Evolutionary conservation across 345 rosid species (phyloP).

Genomic region (Pugionium dolabratum): DNA sequence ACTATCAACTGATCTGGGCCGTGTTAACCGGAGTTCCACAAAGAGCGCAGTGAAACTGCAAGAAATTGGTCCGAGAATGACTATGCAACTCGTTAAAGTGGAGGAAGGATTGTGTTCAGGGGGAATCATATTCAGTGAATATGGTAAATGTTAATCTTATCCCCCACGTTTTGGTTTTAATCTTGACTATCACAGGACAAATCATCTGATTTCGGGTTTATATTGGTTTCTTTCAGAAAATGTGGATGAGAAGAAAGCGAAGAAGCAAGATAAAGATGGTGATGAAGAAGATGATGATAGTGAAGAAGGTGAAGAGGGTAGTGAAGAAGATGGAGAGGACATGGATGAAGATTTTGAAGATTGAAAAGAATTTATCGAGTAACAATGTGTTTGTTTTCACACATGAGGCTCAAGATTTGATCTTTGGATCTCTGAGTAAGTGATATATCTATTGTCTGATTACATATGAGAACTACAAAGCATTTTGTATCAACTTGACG

Average conservation of each 20-base stretch:
- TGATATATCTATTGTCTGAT: too few relatives aligned
- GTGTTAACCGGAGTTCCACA: conserved; percentile 67
- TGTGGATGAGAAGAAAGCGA: conserved; percentile 37
- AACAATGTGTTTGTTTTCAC: conserved; percentile 11
- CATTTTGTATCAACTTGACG: too few relatives aligned
- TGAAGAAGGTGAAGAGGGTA: background rate
- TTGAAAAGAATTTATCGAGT: conserved; percentile 9
- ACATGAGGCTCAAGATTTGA: conserved; percentile 10
- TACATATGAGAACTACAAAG: too few relatives aligned
- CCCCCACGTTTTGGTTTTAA: background rate
- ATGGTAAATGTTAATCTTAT: conserved; percentile 44
- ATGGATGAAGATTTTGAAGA: conserved; percentile 41
- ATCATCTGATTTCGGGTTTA: background rate
- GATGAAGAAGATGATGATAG: conserved; percentile 8
- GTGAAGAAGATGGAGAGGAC: conserved; percentile 32
- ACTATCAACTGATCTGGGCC: conserved; percentile 66
- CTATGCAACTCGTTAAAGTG: conserved; percentile 61
- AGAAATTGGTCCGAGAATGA: conserved; percentile 98
- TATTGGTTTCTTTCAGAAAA: conserved; percentile 33
- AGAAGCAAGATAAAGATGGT: conserved; percentile 6
- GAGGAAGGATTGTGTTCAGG: conserved; percentile 95
- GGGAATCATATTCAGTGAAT: conserved; percentile 68
- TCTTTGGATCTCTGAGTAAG: conserved; percentile 1
- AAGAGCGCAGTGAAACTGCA: conserved; percentile 89
- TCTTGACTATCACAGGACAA: background rate